Base-by-base conservation (phyloP, 2,329 filamentous ascomycete species). In the Cercospora brassicicola region DNA sequence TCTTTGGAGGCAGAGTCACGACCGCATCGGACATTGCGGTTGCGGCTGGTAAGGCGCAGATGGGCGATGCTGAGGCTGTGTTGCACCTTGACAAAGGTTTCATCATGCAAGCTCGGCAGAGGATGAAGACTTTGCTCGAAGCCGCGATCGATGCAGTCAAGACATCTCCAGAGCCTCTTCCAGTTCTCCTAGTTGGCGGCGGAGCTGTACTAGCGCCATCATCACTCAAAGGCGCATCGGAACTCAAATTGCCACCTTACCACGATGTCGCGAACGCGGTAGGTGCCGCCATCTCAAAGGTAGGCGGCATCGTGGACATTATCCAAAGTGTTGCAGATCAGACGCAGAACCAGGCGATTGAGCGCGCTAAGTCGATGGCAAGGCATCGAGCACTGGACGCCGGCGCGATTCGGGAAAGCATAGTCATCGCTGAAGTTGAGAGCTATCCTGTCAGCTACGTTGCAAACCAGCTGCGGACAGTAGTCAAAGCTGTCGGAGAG, bases 251-350 rank as follows among this genome's bases (percentile, higher is more conserved):
- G 4, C 87, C 87, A 0, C 81, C 83, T 2, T 84, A 83, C 60
- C 80, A 85, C 31, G 85, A 85, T 65, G 85, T 84, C 0, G 87
- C 87, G 3, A 89, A 89, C 74, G 87, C 87, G 0, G 84, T 89
- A 2, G 87, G 87, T 5, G 87, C 87, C 0, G 87, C 87, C 0
- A 87, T 87, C 33, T 85, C 84, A 2, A 85, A 85, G 63, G 83
- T 87, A 0, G 82, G 83, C 2, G 85, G 84, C 0, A 82, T 83
- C 9, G 78, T 87, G 1, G 86, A 88, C 65, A 77, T 83, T 1
- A 83, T 87, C n/a, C 81, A 84, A 45, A 72, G 70, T 68, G 82
- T 84, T 9, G 72, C 82, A 15, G 79, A 81, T 23, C 79, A 78
- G 3, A 78, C 78, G 2, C 73, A 79, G 2, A 77, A 81, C 31